phyloP scores from a whole-genome alignment of 1,139 yeast genomes.

The Spathaspora sp. region DNA sequence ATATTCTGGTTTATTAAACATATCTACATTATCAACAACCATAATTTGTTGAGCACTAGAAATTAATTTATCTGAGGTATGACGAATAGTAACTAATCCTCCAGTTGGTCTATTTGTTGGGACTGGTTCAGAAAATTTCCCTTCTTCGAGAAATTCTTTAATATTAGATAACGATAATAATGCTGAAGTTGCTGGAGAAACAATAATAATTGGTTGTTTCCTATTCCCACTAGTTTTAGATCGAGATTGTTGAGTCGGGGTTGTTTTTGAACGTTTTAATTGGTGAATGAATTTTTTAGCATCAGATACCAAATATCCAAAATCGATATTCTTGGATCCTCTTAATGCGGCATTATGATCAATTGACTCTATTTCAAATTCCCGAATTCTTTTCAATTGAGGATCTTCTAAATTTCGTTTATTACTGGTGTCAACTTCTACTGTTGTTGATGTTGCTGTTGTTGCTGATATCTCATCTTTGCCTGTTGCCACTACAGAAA shows the following conservation, averaged over 20 bases:
- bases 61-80: conserved; percentile 55
- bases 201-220: conserved; percentile 86
- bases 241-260: conserved; percentile 13
- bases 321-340: conserved; percentile 75
- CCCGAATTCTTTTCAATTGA: conserved; percentile 50
- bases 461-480: conserved; percentile 7
- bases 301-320: conserved; percentile 70
- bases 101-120: conserved; percentile 36
- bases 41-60: conserved; percentile 59
- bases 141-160: conserved; percentile 77
- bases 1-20: conserved; percentile 90
- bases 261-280: conserved; percentile 42
- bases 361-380: conserved; percentile 63
- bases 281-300: conserved; percentile 62
- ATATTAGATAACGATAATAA: conserved; percentile 78
- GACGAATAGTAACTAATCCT: conserved; percentile 53
- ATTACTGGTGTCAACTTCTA: conserved; percentile 7
- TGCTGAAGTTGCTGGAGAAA: conserved; percentile 95
- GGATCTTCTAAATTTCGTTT: conserved; percentile 50
- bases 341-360: conserved; percentile 82
- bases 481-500: conserved; percentile 3
- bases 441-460: conserved; percentile 7
- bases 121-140: conserved; percentile 64
- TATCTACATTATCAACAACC: conserved; percentile 85
- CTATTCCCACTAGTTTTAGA: conserved; percentile 8